Evolutionary conservation across 2,329 filamentous ascomycete genomes (phyloP).

Genomic region (Nemania abortiva): DNA sequence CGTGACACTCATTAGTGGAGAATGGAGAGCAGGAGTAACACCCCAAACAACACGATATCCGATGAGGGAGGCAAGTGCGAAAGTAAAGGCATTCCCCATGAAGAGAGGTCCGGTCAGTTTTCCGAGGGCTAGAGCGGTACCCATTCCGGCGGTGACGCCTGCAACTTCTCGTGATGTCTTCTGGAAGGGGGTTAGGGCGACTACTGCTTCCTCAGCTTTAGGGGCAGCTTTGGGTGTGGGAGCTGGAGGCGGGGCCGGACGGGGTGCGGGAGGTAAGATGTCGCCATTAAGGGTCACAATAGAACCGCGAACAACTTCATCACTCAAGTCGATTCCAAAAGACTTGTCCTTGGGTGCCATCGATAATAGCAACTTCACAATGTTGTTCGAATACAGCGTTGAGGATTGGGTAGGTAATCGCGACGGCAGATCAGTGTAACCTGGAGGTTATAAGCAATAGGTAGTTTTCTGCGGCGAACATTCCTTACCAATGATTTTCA

Average conservation of each 20-base stretch:
- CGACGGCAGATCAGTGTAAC: constrained; percentile 89
- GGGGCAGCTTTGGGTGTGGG: constrained; percentile 57
- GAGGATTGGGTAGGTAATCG: constrained; percentile 89
- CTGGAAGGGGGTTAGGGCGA: constrained; percentile 84
- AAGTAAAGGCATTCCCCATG: constrained; percentile 90
- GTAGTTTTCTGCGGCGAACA: neutral
- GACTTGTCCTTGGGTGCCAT: constrained; percentile 82
- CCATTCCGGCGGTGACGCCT: constrained; percentile 81
- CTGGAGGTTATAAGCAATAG: constrained; percentile 54
- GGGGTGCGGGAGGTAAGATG: constrained; percentile 79
- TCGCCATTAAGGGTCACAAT: constrained; percentile 85
- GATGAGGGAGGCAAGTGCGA: constrained; percentile 84
- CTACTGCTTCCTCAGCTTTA: constrained; percentile 65
- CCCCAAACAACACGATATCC: constrained; percentile 93
- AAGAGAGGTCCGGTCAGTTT: constrained; percentile 86
- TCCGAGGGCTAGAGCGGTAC: constrained; percentile 78
- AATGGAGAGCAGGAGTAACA: constrained; percentile 84
- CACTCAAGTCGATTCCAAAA: constrained; percentile 82
- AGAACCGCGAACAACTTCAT: constrained; percentile 87
- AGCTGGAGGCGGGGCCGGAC: constrained; percentile 70
- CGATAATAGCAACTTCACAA: constrained; percentile 87
- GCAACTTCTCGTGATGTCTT: constrained; percentile 81
- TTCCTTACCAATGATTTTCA: constrained; percentile 81
- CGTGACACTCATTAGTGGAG: constrained; percentile 91
- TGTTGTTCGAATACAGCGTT: constrained; percentile 93